Conservation (phyloP, 1,284 basidiomycete genomes). For the Psilocybe mexicana region DNA sequence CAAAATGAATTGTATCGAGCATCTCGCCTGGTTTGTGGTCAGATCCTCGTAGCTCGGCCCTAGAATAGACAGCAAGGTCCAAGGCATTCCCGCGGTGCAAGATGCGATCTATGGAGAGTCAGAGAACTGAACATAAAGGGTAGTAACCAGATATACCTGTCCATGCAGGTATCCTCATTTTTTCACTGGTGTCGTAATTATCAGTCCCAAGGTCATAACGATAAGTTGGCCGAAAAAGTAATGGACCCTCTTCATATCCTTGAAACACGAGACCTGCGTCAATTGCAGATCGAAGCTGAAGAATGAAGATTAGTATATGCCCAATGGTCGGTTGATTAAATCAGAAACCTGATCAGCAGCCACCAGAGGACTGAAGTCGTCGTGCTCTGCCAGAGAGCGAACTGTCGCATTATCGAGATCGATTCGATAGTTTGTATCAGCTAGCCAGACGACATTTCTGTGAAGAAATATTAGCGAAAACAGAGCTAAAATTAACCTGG, state of each 20-base stretch:
- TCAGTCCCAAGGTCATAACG: conserved; percentile 85
- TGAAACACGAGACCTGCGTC: conserved; percentile 72
- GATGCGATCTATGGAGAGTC: conserved; percentile 71
- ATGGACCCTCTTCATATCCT: conserved; percentile 86
- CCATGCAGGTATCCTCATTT: conserved; percentile 96
- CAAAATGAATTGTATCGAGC: neutral
- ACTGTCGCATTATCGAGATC: conserved; percentile 84
- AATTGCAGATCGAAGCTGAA: conserved; percentile 71
- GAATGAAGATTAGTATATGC: conserved; percentile 1
- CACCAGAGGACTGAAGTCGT: conserved; percentile 74
- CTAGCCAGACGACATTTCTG: conserved; percentile 91
- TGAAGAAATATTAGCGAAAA: conserved; percentile 7
- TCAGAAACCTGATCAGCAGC: conserved; percentile 83
- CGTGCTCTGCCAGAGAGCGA: conserved; percentile 58
- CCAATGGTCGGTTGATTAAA: conserved; percentile 27
- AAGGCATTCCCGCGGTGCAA: conserved; percentile 77
- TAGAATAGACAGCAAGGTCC: conserved; percentile 63
- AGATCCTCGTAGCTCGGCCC: conserved; percentile 84
- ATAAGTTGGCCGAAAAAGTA: conserved; percentile 90
- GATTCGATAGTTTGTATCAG: conserved; percentile 95
- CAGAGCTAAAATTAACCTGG: neutral
- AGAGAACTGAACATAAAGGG: neutral
- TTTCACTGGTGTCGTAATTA: conserved; percentile 94
- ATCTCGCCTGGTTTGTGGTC: conserved; percentile 88
- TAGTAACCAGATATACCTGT: conserved; percentile 62